Evolutionary conservation across 1,284 basidiomycete genomes (phyloP).

Genomic region (Ustilago vetiveriae): DNA sequence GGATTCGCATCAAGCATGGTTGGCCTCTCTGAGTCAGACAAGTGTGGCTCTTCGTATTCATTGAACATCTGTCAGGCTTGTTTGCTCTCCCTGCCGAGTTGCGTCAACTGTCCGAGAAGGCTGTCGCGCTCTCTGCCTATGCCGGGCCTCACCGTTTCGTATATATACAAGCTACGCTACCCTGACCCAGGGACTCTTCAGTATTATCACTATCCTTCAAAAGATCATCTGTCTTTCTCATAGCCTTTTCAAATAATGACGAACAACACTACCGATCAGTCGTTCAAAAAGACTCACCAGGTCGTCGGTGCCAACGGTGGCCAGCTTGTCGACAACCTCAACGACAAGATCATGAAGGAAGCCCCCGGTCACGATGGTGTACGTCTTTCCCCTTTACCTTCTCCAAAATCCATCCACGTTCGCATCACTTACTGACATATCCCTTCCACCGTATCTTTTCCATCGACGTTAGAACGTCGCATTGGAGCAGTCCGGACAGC

Average conservation of each 20-base stretch:
- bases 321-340: slow-evolving; percentile 42
- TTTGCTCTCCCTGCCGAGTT: too few species aligned
- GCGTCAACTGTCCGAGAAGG: too few species aligned
- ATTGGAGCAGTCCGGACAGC: slow-evolving; percentile 17
- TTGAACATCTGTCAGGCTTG: too few species aligned
- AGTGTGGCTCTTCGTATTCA: too few species aligned
- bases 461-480: slow-evolving; percentile 22
- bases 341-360: slow-evolving; percentile 39
- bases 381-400: slow-evolving; percentile 1
- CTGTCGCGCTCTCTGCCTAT: neutral
- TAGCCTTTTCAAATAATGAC: slow-evolving; percentile 14
- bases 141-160: too few species aligned
- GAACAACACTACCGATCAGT: slow-evolving; percentile 36
- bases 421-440: neutral
- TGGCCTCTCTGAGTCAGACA: too few species aligned
- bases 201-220: neutral
- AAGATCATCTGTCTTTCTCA: neutral
- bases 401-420: neutral
- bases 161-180: too few species aligned
- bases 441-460: neutral
- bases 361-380: slow-evolving; percentile 47
- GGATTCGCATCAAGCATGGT: neutral
- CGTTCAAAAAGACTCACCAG: slow-evolving; percentile 48
- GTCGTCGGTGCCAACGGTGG: slow-evolving; percentile 44
- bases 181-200: too few species aligned